Percentiles rank a stretch among this genome's conserved stretches.
phyloP scores from a whole-genome alignment of 768 basidiomycete genomes.

The Mrakia hoshinonis region DNA sequence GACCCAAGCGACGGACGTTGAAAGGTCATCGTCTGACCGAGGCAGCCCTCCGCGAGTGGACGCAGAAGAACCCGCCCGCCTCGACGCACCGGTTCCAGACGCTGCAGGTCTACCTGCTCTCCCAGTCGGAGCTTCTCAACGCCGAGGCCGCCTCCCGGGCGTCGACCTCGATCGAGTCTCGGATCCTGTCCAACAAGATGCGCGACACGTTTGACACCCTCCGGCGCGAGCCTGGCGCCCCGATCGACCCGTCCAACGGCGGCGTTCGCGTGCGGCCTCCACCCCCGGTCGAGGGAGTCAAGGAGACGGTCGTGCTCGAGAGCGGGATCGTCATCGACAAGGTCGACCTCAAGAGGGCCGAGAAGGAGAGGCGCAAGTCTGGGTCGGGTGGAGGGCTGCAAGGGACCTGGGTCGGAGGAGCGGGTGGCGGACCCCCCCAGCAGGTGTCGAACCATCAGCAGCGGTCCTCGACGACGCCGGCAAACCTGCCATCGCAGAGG shows the following conservation, averaged over 20 bases:
- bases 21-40: conserved; percentile 22
- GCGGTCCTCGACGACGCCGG: conserved; percentile 5
- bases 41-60: conserved; percentile 25
- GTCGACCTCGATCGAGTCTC: conserved; percentile 12
- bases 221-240: background rate
- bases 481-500: background rate
- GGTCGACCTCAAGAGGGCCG: background rate
- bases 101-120: conserved; percentile 21
- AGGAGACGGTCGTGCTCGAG: conserved; percentile 13
- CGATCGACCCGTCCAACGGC: background rate
- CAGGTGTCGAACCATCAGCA: background rate
- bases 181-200: conserved; percentile 19
- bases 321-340: conserved; percentile 7
- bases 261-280: background rate
- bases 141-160: conserved; percentile 13
- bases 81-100: conserved; percentile 29
- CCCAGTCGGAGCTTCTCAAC: conserved; percentile 16
- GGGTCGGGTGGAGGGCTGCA: background rate
- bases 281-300: background rate
- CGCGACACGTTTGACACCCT: conserved; percentile 21
- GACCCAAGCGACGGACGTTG: conserved; percentile 4
- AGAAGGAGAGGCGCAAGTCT: conserved; percentile 4
- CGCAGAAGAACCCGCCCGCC: conserved; percentile 27
- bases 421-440: background rate
- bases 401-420: background rate